Conservation (phyloP, 257 asterid genomes). For the Nicotiana otophora region DNA sequence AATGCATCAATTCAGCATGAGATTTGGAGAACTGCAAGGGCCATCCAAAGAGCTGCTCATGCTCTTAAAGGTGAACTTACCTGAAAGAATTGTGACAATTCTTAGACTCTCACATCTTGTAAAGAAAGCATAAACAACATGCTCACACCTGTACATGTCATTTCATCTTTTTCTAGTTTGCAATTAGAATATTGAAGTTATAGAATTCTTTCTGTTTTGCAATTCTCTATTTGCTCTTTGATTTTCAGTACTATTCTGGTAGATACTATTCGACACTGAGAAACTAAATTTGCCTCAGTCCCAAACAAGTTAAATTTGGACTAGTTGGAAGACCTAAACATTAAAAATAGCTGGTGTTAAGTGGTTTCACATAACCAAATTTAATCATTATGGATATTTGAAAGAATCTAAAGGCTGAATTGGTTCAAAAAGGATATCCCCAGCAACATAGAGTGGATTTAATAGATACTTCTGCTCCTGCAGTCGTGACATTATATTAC, state of each 20-base stretch:
- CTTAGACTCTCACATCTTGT: neutral
- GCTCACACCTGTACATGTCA: neutral
- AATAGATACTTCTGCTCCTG: too few relatives aligned
- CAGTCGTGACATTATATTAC: too few relatives aligned
- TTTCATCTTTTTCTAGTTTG: neutral
- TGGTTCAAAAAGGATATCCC: neutral
- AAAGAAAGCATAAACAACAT: neutral
- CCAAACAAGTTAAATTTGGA: neutral
- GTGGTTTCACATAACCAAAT: neutral
- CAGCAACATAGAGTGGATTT: neutral
- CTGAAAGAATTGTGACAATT: slow-evolving; percentile 12
- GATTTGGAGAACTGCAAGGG: slow-evolving; percentile 85
- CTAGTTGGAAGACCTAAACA: neutral
- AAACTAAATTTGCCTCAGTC: neutral
- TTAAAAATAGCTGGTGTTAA: neutral
- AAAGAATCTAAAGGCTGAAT: neutral
- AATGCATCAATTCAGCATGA: slow-evolving; percentile 49
- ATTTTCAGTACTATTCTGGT: neutral
- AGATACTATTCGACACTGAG: neutral
- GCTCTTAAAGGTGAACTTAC: slow-evolving; percentile 57
- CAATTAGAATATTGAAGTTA: neutral
- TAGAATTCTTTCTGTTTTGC: neutral
- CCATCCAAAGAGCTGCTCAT: slow-evolving; percentile 62
- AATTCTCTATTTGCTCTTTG: neutral
- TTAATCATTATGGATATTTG: neutral